A percentile compares a stretch with the other conserved stretches of the same genome.
Evolutionary conservation across 805 yeast genomes (phyloP).

Genomic region (Candida broadrunensis): DNA sequence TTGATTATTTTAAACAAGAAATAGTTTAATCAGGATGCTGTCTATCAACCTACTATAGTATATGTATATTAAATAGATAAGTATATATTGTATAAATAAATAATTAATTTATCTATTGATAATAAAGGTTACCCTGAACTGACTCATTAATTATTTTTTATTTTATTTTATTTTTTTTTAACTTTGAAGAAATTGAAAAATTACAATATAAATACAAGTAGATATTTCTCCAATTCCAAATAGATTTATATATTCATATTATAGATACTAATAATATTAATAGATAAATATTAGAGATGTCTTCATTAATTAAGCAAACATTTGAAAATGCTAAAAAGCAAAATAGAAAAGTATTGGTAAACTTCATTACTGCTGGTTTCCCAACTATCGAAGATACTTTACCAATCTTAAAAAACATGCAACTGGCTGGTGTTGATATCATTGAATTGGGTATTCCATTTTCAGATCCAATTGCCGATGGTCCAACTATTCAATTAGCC

Average conservation of each 20-base stretch:
- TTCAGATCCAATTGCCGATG: conserved; percentile 98
- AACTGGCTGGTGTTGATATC: conserved; percentile 92
- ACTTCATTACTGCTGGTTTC: conserved; percentile 92
- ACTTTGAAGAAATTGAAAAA: background rate
- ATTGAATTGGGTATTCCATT: conserved; percentile 96
- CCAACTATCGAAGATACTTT: conserved; percentile 87
- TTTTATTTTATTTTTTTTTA: background rate
- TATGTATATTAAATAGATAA: too few relatives aligned
- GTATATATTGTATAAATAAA: background rate
- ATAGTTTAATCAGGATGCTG: too few relatives aligned
- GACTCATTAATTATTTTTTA: conserved; percentile 14
- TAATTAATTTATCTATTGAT: background rate
- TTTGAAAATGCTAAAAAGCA: conserved; percentile 59
- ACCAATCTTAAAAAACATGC: conserved; percentile 82
- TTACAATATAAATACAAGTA: background rate
- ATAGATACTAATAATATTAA: background rate
- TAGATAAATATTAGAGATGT: conserved; percentile 29
- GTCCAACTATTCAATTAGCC: conserved; percentile 92
- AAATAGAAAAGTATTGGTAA: conserved; percentile 82
- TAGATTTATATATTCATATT: too few relatives aligned
- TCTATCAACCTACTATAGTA: too few relatives aligned
- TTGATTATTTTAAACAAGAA: too few relatives aligned
- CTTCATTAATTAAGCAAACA: conserved; percentile 54
- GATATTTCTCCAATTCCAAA: too few relatives aligned
- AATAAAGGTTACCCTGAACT: conserved; percentile 26